Percentiles rank a stretch among this genome's conserved stretches.
Evolutionary conservation across 306 rosid genomes (phyloP).

Genomic region (Datisca glomerata): DNA sequence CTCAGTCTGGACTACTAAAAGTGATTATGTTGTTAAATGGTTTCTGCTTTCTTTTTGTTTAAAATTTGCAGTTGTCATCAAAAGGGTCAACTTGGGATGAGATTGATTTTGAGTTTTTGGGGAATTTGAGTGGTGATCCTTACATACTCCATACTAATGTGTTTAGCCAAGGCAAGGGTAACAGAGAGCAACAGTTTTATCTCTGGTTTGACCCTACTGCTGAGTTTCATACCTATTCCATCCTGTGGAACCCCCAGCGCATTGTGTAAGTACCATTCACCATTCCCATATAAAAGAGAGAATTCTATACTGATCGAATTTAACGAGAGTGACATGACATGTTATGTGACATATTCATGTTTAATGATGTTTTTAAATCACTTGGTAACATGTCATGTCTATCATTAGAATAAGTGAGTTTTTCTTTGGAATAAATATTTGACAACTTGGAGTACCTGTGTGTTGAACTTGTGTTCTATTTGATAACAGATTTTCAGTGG

Average conservation of each 20-base stretch:
- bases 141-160: slow-evolving; percentile 62
- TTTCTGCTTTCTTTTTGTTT: neutral
- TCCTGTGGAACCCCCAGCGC: slow-evolving; percentile 51
- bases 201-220: slow-evolving; percentile 78
- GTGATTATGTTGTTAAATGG: neutral
- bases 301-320: too few species aligned
- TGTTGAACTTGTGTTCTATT: neutral
- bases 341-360: too few species aligned
- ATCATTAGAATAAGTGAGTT: too few species aligned
- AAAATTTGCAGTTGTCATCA: slow-evolving; percentile 42
- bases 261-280: slow-evolving; percentile 27
- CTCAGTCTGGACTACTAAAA: too few species aligned
- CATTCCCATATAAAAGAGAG: too few species aligned
- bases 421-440: too few species aligned
- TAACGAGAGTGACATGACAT: too few species aligned
- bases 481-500: slow-evolving; percentile 46
- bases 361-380: too few species aligned
- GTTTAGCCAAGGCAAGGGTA: slow-evolving; percentile 59
- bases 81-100: slow-evolving; percentile 63
- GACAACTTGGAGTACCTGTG: neutral
- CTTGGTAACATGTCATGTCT: neutral
- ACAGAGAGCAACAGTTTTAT: slow-evolving; percentile 64
- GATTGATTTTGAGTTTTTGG: slow-evolving; percentile 64
- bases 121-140: slow-evolving; percentile 62
- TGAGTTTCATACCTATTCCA: slow-evolving; percentile 58